Base-by-base conservation (phyloP, 306 rosid genomes). In the Malus fusca region DNA sequence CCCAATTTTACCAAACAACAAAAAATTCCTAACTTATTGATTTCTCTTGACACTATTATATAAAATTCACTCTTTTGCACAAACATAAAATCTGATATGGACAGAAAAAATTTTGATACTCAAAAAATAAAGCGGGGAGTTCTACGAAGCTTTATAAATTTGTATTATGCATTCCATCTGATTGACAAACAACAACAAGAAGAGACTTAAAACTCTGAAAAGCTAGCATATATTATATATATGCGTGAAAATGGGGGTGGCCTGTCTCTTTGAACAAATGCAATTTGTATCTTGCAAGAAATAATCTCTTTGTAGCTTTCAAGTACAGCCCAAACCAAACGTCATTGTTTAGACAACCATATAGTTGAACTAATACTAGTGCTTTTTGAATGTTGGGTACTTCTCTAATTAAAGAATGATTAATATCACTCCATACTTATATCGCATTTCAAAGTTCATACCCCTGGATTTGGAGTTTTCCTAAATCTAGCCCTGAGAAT, bases 231-330 rank as follows among this genome's bases (percentile, higher is more conserved):
- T 35, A 35, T 43, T 23, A n/a, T 42, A 72, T 22, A 35, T 43
- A 51, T n/a, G 23, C 11, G 22, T 58, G 56, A 72, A 37, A 18
- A 60, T 13, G 25, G 44, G 25, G 72, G 40, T 25, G 48, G n/a
- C 68, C 15, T 23, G 55, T 25, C 21, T 15, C 26, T 21, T 73
- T 59, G 52, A 35, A 59, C 25, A 59, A 33, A 66, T 28, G 26
- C 67, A 6, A 23, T n/a, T 0, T n/a, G 8, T n/a, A 21, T 21
- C 83, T 80, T 80, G 79, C 79, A 80, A 46, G 79, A 3, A 69
- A 69, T 11, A 11, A 75, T 69, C 2, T 75, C 64, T 12, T 3
- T 51, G 53, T 22, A 69, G 61, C 71, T 75, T 75, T 69, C 22
- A 69, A 62, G 23, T 19, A 52, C 17, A 68, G 62, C 19, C 66